Conservation (phyloP, 108 stramenopile genomes). For the Phaeodactylum tricornutum region DNA sequence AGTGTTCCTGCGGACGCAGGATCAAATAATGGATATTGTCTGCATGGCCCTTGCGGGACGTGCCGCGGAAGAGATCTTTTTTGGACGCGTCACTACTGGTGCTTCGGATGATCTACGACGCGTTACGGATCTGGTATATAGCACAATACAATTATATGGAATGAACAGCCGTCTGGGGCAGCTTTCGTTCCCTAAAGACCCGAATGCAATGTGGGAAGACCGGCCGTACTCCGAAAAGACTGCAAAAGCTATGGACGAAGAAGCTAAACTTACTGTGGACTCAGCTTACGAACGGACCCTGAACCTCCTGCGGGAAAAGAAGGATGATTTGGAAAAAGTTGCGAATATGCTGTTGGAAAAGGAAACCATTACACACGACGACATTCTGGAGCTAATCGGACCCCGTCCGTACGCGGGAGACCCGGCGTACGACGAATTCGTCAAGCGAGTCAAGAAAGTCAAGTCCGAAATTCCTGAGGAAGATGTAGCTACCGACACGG, state of each 20-base stretch:
- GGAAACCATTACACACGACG: conserved; percentile 96
- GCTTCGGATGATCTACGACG: conserved; percentile 89
- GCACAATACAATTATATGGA: conserved; percentile 88
- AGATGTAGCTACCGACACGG: no score
- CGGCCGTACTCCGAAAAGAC: conserved; percentile 91
- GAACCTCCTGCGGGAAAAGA: conserved; percentile 63
- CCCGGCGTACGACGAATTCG: conserved; percentile 80
- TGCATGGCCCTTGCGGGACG: conserved; percentile 96
- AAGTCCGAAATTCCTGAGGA: conserved; percentile 76
- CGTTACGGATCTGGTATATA: conserved; percentile 91
- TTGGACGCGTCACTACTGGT: conserved; percentile 91
- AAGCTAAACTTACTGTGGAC: conserved; percentile 87
- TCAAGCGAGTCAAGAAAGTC: conserved; percentile 55
- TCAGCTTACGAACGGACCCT: conserved; percentile 80
- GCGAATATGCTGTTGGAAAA: conserved; percentile 87
- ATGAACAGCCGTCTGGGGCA: conserved; percentile 93
- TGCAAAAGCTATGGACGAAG: conserved; percentile 94
- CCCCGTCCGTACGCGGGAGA: conserved; percentile 81
- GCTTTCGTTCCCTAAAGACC: conserved; percentile 84
- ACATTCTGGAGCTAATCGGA: conserved; percentile 86
- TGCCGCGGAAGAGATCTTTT: conserved; percentile 90
- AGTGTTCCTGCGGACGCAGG: conserved; percentile 64
- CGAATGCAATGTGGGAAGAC: conserved; percentile 54
- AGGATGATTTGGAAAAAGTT: conserved; percentile 67
- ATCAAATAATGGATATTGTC: conserved; percentile 92